phyloP scores from a whole-genome alignment of 2,329 filamentous ascomycete genomes.

The Talaromyces sp. region DNA sequence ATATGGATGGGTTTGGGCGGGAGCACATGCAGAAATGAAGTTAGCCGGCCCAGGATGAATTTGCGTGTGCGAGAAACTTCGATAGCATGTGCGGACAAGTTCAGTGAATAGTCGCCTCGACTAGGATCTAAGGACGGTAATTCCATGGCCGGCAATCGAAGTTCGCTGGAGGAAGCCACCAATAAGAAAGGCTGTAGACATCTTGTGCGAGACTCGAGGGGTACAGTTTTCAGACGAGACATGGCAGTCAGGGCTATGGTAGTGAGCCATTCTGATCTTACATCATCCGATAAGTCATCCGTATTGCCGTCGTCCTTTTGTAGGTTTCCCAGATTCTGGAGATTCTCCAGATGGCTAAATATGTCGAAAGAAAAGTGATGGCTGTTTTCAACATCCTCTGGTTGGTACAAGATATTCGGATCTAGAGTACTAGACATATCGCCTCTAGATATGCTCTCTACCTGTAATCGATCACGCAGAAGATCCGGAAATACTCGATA shows the following conservation, averaged over 20 bases:
- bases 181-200: slow-evolving; percentile 54
- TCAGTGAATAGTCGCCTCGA: slow-evolving; percentile 27
- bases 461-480: slow-evolving; percentile 42
- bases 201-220: slow-evolving; percentile 52
- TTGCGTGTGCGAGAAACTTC: slow-evolving; percentile 48
- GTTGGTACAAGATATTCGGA: not conserved
- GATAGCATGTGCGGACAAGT: slow-evolving; percentile 38
- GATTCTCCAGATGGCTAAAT: not conserved
- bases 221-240: slow-evolving; percentile 48
- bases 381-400: not conserved
- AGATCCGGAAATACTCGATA: slow-evolving; percentile 55
- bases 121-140: not conserved
- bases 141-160: slow-evolving; percentile 43
- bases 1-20: slow-evolving; percentile 52
- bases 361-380: not conserved
- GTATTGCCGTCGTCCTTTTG: slow-evolving; percentile 24
- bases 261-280: slow-evolving; percentile 45
- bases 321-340: not conserved
- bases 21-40: slow-evolving; percentile 45
- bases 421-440: not conserved
- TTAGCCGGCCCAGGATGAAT: slow-evolving; percentile 50
- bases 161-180: slow-evolving; percentile 50
- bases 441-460: not conserved
- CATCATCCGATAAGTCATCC: slow-evolving; percentile 15
- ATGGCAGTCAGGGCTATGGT: slow-evolving; percentile 52